Evolutionary conservation across 164 flowering plant genomes (phyloP), one percentile per base, ranked within the genome.

Genomic region (Berberis vulgaris): DNA sequence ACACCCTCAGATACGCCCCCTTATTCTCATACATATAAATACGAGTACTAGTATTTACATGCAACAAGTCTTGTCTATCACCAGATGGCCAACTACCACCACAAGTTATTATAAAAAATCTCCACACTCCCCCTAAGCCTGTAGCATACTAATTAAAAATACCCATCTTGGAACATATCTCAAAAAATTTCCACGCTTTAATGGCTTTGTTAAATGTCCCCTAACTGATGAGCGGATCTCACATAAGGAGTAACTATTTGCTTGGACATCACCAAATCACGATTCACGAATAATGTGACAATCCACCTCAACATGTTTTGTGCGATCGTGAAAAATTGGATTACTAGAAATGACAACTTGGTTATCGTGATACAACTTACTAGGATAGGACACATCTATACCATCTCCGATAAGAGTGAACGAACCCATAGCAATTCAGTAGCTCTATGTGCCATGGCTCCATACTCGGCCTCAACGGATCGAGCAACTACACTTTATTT

Each of bases 241-340:
- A 43, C n/a, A 59, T 43, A 43, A 42, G 49, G 47, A 41, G 47
- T 59, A 10, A 10, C 26, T 10, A 59, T 59, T 43, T 59, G 47
- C 47, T 59, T 59, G 3, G 1, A 43, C 61, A 42, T 59, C 4
- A 42, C 4, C 61, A 59, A 59, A 43, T n/a, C n/a, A n/a, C n/a
- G n/a, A n/a, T n/a, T 59, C 49, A 2, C 6, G 46, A 43, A 43
- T 59, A 26, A 59, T 42, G 46, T 59, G 46, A 43, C 61, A 43
- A 59, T 59, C 61, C 42, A 59, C 49, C 61, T 59, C 39, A 59
- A 40, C 43, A 59, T 59, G 49, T 43, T 59, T 59, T 3, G 39
- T 43, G 6, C 26, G 61, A 1, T 59, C 61, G 43, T 59, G 61
- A 59, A 59, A 59, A 6, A 43, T 13, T 6, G 61, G 59, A 41